Evolutionary conservation across 1,284 basidiomycete genomes (phyloP).

Genomic region (Taiwanofungus camphoratus): DNA sequence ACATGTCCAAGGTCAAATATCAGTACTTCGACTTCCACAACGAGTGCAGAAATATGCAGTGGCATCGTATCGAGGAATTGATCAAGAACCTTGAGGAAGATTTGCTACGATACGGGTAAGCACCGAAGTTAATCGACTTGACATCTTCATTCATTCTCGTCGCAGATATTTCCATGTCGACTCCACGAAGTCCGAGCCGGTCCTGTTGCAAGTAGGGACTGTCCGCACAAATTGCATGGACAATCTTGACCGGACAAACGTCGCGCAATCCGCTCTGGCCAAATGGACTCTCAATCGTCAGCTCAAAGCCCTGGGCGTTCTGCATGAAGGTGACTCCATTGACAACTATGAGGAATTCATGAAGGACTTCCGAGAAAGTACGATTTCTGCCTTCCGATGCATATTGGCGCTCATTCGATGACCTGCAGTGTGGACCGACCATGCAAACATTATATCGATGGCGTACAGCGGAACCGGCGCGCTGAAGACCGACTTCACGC

Average conservation of each 20-base stretch:
- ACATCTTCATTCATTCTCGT: not conserved
- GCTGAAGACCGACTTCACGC: conserved; percentile 94
- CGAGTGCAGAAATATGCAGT: conserved; percentile 94
- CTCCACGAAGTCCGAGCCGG: conserved; percentile 37
- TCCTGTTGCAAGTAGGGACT: conserved; percentile 57
- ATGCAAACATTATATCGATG: conserved; percentile 87
- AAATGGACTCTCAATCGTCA: conserved; percentile 84
- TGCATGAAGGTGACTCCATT: conserved; percentile 63
- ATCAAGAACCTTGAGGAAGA: conserved; percentile 77
- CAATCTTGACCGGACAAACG: conserved; percentile 95
- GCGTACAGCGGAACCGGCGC: conserved; percentile 96
- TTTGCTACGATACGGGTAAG: conserved; percentile 68
- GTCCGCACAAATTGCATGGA: conserved; percentile 93
- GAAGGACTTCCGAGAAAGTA: conserved; percentile 85
- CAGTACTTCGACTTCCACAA: conserved; percentile 98
- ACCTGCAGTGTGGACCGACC: conserved; percentile 94
- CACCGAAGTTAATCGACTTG: conserved; percentile 2
- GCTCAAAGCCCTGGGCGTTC: conserved; percentile 65
- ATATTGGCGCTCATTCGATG: conserved; percentile 1
- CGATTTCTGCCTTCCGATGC: conserved; percentile 26
- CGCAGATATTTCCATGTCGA: conserved; percentile 73
- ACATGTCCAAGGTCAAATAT: conserved; percentile 73
- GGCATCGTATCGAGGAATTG: conserved; percentile 86
- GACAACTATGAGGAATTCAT: conserved; percentile 79
- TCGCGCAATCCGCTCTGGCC: conserved; percentile 86